A percentile compares a stretch with the other conserved stretches of the same genome.
phyloP scores from a whole-genome alignment of 768 basidiomycete species.

The Pisolithus microcarpus region DNA sequence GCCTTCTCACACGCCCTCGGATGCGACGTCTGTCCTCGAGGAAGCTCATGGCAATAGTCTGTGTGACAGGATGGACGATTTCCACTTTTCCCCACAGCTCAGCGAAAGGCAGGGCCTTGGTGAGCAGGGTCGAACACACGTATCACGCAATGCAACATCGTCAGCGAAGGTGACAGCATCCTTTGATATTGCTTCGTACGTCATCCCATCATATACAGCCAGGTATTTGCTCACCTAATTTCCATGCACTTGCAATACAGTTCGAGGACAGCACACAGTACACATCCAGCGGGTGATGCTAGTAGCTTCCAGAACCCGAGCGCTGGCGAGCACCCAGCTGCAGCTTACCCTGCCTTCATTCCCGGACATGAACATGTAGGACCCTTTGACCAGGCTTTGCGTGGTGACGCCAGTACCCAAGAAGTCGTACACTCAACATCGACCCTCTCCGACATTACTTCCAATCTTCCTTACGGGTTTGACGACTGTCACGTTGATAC shows the following conservation, averaged over 20 bases:
- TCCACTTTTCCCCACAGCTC: constrained; percentile 19
- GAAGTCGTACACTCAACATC: constrained; percentile 7
- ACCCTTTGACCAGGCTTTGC: constrained; percentile 6
- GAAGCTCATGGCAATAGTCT: constrained; percentile 18
- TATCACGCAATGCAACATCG: neutral
- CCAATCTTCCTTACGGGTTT: neutral
- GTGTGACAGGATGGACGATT: constrained; percentile 17
- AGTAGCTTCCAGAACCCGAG: neutral
- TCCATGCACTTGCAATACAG: neutral
- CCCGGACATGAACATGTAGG: constrained; percentile 25
- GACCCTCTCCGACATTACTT: constrained; percentile 10
- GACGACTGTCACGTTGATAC: constrained; percentile 3
- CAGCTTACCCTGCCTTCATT: constrained; percentile 13
- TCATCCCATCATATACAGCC: neutral
- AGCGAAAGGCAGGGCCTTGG: constrained; percentile 4
- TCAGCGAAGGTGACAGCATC: neutral
- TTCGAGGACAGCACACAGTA: neutral
- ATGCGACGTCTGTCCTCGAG: constrained; percentile 10
- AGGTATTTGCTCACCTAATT: neutral
- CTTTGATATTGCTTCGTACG: neutral
- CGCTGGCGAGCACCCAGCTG: neutral
- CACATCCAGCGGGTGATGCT: neutral
- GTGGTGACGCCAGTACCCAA: constrained; percentile 18
- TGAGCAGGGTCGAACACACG: constrained; percentile 11
- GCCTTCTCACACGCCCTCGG: constrained; percentile 6